Evolutionary conservation across 257 asterid genomes (phyloP), one percentile per base, ranked within the genome.

Genomic region (Penstemon davidsonii): DNA sequence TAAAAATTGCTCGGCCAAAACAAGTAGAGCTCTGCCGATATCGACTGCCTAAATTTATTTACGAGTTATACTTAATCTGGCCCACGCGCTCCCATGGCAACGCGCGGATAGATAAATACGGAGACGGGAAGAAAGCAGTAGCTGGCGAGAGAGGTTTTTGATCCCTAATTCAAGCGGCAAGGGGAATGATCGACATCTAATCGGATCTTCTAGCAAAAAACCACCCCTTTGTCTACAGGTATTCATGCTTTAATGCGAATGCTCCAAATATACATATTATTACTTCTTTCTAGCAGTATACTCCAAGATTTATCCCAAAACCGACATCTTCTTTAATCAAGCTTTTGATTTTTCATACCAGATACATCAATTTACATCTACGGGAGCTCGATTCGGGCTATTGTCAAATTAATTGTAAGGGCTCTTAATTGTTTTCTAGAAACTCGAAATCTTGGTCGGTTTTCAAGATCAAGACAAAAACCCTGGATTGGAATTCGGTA

Each of bases 381-480:
- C 3, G 13, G 37, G 39, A 10, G 43, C 36, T 3, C 15, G 42
- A 41, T 60, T 60, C 37, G 52, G 18, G 4, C 25, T 4, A 15
- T 45, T 62, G 10, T 0, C 15, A 43, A 43, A 33, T 45, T 36
- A 39, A 59, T 41, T 6, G 47, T 8, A 38, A 58, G 5, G 64
- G 25, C 44, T 15, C 7, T 40, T 39, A 10, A 4, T 19, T 33
- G 19, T 44, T 60, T 60, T 36, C 40, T 60, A 49, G 65, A 62
- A 62, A 62, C 37, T 43, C 36, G 18, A 49, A 52, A 63, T 63
- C 68, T 63, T 63, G 56, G 53, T 25, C 8, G 68, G 55, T 46
- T 62, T 62, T 62, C 68, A 43, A 43, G 68, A 63, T 63, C 47
- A 25, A 25, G 33, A 25, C 33, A 25, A 25, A 25, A 25, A 25